Evolutionary conservation across 106 monocot genomes (phyloP).

Genomic region (Apostasia ramifera): DNA sequence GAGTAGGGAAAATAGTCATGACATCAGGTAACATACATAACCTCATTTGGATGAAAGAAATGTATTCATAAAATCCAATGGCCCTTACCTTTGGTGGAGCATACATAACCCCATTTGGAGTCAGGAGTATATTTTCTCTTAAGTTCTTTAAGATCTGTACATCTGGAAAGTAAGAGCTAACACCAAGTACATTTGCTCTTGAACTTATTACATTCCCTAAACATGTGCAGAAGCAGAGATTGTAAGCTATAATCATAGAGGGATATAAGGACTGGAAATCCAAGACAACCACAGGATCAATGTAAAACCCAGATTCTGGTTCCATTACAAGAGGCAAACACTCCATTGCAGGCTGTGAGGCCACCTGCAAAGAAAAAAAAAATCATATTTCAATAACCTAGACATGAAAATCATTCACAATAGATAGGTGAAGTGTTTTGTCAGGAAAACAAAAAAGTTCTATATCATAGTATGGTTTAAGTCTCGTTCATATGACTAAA

Average conservation of each 20-base stretch:
- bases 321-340: slow-evolving; percentile 98
- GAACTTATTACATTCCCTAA: slow-evolving; percentile 72
- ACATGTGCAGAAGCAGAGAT: slow-evolving; percentile 84
- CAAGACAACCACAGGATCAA: slow-evolving; percentile 87
- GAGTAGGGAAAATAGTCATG: no score
- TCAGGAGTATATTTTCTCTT: slow-evolving; percentile 41
- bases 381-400: not conserved
- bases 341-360: slow-evolving; percentile 97
- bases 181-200: slow-evolving; percentile 63
- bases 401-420: not conserved
- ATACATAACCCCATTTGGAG: slow-evolving; percentile 91
- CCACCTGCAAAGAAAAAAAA: slow-evolving; percentile 45
- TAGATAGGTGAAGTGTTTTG: no score
- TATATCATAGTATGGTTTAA: no score
- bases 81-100: slow-evolving; percentile 56
- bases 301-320: slow-evolving; percentile 86
- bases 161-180: slow-evolving; percentile 62
- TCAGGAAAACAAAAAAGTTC: no score
- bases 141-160: slow-evolving; percentile 40
- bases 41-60: not conserved
- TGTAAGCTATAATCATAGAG: slow-evolving; percentile 99
- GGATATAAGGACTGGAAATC: slow-evolving; percentile 99
- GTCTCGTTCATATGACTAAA: no score
- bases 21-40: not conserved
- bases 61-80: not conserved